Evolutionary conservation across 2,329 filamentous ascomycete genomes (phyloP), one percentile per base, ranked within the genome.

Genomic region (Ascochyta rabiei): DNA sequence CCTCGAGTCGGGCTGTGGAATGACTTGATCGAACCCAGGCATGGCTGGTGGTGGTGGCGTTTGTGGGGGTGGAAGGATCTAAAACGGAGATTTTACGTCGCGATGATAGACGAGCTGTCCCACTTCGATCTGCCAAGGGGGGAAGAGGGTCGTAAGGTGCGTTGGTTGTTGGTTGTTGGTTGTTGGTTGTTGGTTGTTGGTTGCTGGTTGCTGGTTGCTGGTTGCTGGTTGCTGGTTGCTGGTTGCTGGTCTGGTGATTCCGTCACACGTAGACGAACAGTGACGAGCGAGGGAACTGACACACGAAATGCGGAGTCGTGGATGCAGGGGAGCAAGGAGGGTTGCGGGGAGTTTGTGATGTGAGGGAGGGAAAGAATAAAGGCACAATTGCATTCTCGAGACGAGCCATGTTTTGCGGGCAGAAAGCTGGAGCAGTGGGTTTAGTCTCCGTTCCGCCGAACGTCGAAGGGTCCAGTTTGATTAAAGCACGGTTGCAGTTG

Each of bases 1-100:
- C 59, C 81, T 79, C 47, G 83, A 77, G 56, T 85, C 78, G 24
- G 85, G 86, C 34, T 79, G 76, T 48, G 79, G 79, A 52, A 85
- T 81, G 49, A 80, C 73, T 62, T 83, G 79, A 66, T 61, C 63
- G 40, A 67, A 54, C 10, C 83, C 82, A 76, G 83, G 83, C 60
- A 70, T 78, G 43, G 40, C 48, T 51, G 57, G 26, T 48, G 38
- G 19, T 41, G 41, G 56, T 9, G 39, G 26, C 44, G 34, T 23
- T 10, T 30, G 35, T 31, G 18, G 30, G 21, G n/a, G 9, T 21
- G n/a, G 16, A 6, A 28, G 2, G 8, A 3, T 18, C 28, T 16
- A 30, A 28, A 38, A 15, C 7, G 31, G 3, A 18, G 8, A 13
- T 26, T 33, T 33, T 6, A 13, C 15, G 10, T 21, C 12, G 31